Evolutionary conservation across 1,284 basidiomycete genomes (phyloP).

Genomic region (Schizophyllum amplum): DNA sequence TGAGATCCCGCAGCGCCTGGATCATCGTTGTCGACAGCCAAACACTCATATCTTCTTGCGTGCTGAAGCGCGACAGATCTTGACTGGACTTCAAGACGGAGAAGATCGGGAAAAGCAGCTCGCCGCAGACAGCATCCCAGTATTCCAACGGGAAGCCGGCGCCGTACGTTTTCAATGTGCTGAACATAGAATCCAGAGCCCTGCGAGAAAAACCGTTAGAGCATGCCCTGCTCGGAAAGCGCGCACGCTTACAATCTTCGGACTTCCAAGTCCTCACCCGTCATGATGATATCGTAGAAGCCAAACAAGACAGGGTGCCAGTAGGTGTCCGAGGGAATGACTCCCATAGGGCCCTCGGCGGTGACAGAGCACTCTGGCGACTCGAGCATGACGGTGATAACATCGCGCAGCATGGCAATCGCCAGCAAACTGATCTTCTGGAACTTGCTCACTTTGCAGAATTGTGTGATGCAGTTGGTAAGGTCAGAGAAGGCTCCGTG

Average conservation of each 20-base stretch:
- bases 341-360: neutral
- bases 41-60: conserved; percentile 98
- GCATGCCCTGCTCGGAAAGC: neutral
- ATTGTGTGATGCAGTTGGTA: conserved; percentile 96
- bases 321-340: conserved; percentile 69
- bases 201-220: conserved; percentile 34
- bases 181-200: conserved; percentile 93
- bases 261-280: conserved; percentile 97
- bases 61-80: conserved; percentile 89
- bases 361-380: conserved; percentile 66
- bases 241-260: conserved; percentile 70
- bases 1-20: conserved; percentile 91
- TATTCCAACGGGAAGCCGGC: conserved; percentile 84
- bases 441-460: conserved; percentile 98
- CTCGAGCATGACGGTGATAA: conserved; percentile 87
- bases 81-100: conserved; percentile 87
- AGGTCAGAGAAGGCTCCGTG: conserved; percentile 95
- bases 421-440: conserved; percentile 96
- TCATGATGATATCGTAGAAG: conserved; percentile 99
- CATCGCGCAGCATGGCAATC: conserved; percentile 90
- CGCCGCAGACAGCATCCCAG: conserved; percentile 97
- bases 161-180: conserved; percentile 89
- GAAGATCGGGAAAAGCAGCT: conserved; percentile 98
- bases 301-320: conserved; percentile 97
- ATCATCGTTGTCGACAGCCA: conserved; percentile 99